These are phyloP conservation scores for Suhomyces xylopsoci DNA, from an alignment of 805 yeast species.

Conservation along the genomic window DNA sequence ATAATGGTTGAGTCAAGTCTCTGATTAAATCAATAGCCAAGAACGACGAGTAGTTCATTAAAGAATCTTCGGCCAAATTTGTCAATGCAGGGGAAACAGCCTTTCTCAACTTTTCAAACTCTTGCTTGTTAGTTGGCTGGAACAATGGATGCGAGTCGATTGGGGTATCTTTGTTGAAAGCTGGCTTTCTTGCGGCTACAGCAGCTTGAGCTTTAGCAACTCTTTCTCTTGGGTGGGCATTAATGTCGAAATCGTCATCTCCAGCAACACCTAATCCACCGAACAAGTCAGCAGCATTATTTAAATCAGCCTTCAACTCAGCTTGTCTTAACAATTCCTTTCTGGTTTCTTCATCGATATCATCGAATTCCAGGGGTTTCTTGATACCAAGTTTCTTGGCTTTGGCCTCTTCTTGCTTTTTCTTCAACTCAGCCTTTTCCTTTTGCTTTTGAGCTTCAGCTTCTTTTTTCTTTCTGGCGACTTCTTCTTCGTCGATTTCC, in stretches of 20 bases:
- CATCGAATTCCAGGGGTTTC: constrained; percentile 56
- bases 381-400: constrained; percentile 46
- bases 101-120: constrained; percentile 70
- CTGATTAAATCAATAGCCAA: constrained; percentile 84
- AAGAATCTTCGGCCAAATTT: constrained; percentile 57
- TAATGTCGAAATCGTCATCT: constrained; percentile 32
- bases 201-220: constrained; percentile 46
- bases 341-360: constrained; percentile 70
- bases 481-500: constrained; percentile 81
- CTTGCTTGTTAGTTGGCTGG: constrained; percentile 75
- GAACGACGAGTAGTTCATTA: constrained; percentile 65
- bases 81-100: constrained; percentile 61
- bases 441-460: constrained; percentile 39
- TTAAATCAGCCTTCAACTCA: constrained; percentile 80
- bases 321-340: constrained; percentile 73
- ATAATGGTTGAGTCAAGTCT: constrained; percentile 78
- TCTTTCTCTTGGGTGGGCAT: constrained; percentile 53
- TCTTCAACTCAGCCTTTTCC: constrained; percentile 43
- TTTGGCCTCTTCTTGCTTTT: constrained; percentile 44
- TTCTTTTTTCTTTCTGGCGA: constrained; percentile 44
- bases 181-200: constrained; percentile 30
- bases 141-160: constrained; percentile 76
- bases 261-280: constrained; percentile 62
- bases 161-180: constrained; percentile 55
- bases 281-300: constrained; percentile 89